Base-by-base conservation (phyloP, 2,329 filamentous ascomycete species). In the Hypoxylon sp. region DNA sequence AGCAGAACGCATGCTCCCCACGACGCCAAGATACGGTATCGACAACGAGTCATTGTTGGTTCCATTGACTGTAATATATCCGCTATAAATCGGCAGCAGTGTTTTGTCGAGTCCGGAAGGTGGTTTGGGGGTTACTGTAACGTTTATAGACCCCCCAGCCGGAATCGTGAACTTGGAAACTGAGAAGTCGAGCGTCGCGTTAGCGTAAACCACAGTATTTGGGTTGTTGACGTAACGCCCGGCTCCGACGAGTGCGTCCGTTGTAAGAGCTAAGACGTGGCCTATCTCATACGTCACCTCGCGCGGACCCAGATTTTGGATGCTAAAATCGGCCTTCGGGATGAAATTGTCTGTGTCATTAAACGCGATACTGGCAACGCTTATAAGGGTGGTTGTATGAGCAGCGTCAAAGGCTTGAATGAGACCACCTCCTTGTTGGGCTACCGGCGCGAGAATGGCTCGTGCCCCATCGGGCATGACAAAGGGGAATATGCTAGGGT, bases 291-390 rank as follows among this genome's bases (percentile, higher is more conserved):
- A 82, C 11, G 76, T 78, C 30, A 77, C 71, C 6, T 73, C 70
- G 41, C 75, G 72, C 19, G 69, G 63, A 38, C 77, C 80, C 17
- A 74, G 73, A 66, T 82, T 82, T 57, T 72, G 74, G 65, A 82
- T 76, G 48, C 73, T 77, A 63, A 82, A 79, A 53, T 74, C 73
- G 28, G 76, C 75, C 19, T 68, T 70, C 5, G 66, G 65, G 13
- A 73, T 71, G 58, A 82, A 79, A 70, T 82, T 74, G 55, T 77
- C 75, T 19, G 79, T 82, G 60, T 83, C 81, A 60, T 83, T 83
- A 70, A 82, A 79, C n/a, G 77, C 74, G 21, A 83, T 72, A 51
- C 76, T 80, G 34, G 74, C 75, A 1, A 77, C 75, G 34, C 76
- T 76, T 28, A 82, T 67, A 17, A 76, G 60, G 2, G 77, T 79